phyloP scores from a whole-genome alignment of 1,284 basidiomycete species.

The Sanghuangporus baumii region DNA sequence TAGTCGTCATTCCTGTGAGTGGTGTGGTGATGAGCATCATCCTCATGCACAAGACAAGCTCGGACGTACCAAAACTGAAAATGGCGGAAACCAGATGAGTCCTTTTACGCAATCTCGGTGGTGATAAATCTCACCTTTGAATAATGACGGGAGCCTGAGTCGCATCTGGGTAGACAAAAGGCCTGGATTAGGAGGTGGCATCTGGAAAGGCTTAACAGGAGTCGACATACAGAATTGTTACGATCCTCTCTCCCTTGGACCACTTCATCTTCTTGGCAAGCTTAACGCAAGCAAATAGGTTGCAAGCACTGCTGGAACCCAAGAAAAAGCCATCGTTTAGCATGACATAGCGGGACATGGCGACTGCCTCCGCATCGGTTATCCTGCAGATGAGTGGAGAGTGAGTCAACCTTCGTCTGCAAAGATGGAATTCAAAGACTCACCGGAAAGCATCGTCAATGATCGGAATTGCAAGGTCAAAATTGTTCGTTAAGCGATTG shows the following conservation, averaged over 20 bases:
- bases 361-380: slow-evolving; percentile 85
- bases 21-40: background rate
- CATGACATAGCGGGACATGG: slow-evolving; percentile 89
- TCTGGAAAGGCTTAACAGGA: slow-evolving; percentile 31
- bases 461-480: slow-evolving; percentile 73
- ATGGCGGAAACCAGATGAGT: background rate
- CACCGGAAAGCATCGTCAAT: slow-evolving; percentile 88
- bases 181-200: slow-evolving; percentile 81
- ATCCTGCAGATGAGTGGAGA: slow-evolving; percentile 44
- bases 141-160: slow-evolving; percentile 81
- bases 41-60: too few relatives aligned
- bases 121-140: slow-evolving; percentile 61
- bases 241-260: slow-evolving; percentile 59
- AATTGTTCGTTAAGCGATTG: slow-evolving; percentile 83
- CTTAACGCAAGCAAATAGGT: slow-evolving; percentile 85
- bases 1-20: slow-evolving; percentile 16
- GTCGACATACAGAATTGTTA: slow-evolving; percentile 74
- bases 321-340: slow-evolving; percentile 90
- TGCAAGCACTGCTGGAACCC: slow-evolving; percentile 95
- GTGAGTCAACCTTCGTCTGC: background rate
- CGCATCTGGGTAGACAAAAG: slow-evolving; percentile 58
- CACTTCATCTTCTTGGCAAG: slow-evolving; percentile 68
- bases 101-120: background rate
- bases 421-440: slow-evolving; percentile 16
- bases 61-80: slow-evolving; percentile 17